Base-by-base conservation (phyloP, 2,329 filamentous ascomycete genomes). In the Penicillium sclerotigenum region DNA sequence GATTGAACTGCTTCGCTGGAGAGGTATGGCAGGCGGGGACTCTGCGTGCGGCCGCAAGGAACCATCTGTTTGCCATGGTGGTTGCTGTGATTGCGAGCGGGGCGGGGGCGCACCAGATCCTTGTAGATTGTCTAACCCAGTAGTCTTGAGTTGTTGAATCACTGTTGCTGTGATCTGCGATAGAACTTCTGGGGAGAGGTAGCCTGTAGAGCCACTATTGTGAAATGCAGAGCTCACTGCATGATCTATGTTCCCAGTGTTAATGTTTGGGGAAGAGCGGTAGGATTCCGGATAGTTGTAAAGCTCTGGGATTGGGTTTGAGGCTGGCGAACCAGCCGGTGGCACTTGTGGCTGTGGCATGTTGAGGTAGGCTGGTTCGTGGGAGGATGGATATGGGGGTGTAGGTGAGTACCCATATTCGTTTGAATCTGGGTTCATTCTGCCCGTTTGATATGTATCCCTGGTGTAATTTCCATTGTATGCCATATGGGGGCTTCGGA, bases 101-200 rank as follows among this genome's bases (percentile, higher is more conserved):
- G 58, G 55, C 48, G 52, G 62, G 31, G 59, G 64, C 20, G 61
- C 66, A n/a, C 66, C 67, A 47, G 69, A 55, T 58, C 59, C 60
- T 54, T 66, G 70, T 28, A 66, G 24, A 48, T 68, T 70, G 64
- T 72, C 65, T 56, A 77, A 58, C 43, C 75, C 76, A 46, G 77
- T 73, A 38, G 72, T 75, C 63, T 81, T 83, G 61, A 85, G 75
- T 56, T 86, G 81, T 68, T 83, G 82, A 46, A 84, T 81, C 26
- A 84, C 80, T 54, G 76, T 81, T 52, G 80, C 79, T 1, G 82
- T 85, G 61, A 87, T 83, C 58, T 84, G 81, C 46, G 82, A 80
- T 48, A 88, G 79, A 22, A 87, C 74, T 8, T 84, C 81, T 2
- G 84, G 84, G 49, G 85, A 81, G 13, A 87, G 73, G 37, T 79